Conservation (phyloP, 2,329 filamentous ascomycete genomes). For the Talaromyces sp. region DNA sequence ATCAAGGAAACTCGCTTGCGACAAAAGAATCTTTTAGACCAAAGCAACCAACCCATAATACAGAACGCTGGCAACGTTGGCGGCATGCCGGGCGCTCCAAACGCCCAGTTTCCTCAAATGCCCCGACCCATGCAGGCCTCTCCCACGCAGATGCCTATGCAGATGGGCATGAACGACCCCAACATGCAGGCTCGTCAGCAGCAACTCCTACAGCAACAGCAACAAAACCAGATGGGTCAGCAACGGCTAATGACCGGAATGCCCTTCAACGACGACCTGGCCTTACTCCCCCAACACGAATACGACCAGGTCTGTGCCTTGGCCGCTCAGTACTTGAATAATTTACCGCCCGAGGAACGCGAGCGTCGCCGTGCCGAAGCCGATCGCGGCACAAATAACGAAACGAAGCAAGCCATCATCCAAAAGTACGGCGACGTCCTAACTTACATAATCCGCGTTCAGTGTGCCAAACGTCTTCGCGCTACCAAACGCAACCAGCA, state of each 20-base stretch:
- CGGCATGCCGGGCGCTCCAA: constrained; percentile 29
- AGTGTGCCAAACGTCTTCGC: constrained; percentile 40
- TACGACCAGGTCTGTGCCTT: constrained; percentile 40
- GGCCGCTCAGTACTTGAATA: constrained; percentile 42
- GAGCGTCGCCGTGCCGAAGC: constrained; percentile 45
- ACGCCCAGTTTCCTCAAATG: constrained; percentile 45
- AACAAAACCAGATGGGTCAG: constrained; percentile 16
- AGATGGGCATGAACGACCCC: constrained; percentile 29
- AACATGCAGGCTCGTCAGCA: constrained; percentile 26
- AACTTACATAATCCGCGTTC: constrained; percentile 45
- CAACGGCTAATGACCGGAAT: constrained; percentile 22
- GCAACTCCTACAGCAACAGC: constrained; percentile 23
- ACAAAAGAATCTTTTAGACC: constrained; percentile 19
- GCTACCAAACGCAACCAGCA: constrained; percentile 25
- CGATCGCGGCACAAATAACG: constrained; percentile 36
- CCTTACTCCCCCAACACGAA: constrained; percentile 34
- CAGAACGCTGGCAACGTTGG: constrained; percentile 17
- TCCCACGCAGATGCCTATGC: constrained; percentile 34
- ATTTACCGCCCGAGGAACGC: constrained; percentile 38
- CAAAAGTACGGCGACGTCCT: constrained; percentile 45
- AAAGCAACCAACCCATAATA: constrained; percentile 21
- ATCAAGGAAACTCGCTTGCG: constrained; percentile 41
- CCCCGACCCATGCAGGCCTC: constrained; percentile 47
- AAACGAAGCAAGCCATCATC: constrained; percentile 42
- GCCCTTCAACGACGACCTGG: constrained; percentile 29